Percentiles rank a stretch among this genome's conserved stretches.
phyloP scores from a whole-genome alignment of 2,329 filamentous ascomycete species.

The Gremmenia infestans region DNA sequence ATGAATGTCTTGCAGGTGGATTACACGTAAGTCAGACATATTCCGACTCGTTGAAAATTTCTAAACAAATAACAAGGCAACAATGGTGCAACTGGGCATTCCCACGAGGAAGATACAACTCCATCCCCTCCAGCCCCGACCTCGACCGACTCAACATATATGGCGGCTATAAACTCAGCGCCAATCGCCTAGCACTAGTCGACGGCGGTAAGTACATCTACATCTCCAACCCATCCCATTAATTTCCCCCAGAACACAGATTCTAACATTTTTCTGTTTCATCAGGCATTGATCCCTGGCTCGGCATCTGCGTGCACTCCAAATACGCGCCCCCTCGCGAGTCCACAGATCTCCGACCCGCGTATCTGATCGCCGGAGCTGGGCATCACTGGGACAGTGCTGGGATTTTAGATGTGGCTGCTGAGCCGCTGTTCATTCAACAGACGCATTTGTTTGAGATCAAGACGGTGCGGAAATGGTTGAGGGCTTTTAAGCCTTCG shows the following conservation, averaged over 20 bases:
- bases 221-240: not conserved
- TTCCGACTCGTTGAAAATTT: not conserved
- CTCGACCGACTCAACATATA: conserved; percentile 40
- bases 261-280: no score
- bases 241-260: not conserved
- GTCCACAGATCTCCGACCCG: conserved; percentile 41
- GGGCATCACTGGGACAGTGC: conserved; percentile 46
- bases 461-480: conserved; percentile 39
- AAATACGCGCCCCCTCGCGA: conserved; percentile 36
- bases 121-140: conserved; percentile 40
- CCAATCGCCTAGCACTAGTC: conserved; percentile 45
- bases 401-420: conserved; percentile 31
- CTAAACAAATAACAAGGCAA: conserved; percentile 12
- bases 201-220: conserved; percentile 39
- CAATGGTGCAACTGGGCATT: conserved; percentile 53
- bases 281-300: conserved; percentile 42
- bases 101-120: conserved; percentile 40
- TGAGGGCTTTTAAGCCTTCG: conserved; percentile 18
- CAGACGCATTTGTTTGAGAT: conserved; percentile 48
- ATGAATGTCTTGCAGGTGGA: conserved; percentile 42
- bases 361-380: conserved; percentile 44
- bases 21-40: conserved; percentile 42
- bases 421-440: conserved; percentile 46
- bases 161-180: conserved; percentile 42
- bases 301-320: conserved; percentile 47